Evolutionary conservation across 768 basidiomycete genomes (phyloP).

Genomic region (Calocera viscosa): DNA sequence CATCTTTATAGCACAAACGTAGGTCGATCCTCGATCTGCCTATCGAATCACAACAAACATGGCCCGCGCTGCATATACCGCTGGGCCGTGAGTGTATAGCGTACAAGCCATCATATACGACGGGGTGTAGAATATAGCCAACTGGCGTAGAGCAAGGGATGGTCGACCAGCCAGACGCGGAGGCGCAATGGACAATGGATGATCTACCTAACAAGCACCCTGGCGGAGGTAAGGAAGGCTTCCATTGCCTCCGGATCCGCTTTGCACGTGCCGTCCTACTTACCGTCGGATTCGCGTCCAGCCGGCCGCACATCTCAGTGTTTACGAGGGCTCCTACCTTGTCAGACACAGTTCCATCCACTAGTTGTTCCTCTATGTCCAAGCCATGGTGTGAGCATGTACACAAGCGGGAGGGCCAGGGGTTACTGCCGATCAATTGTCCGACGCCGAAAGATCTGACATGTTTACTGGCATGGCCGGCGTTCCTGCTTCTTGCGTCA

Average conservation of each 20-base stretch:
- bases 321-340: neutral
- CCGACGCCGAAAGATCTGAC: too few relatives aligned
- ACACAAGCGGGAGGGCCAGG: too few relatives aligned
- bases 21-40: neutral
- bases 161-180: slow-evolving; percentile 4
- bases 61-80: neutral
- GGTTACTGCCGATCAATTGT: too few relatives aligned
- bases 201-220: neutral
- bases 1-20: neutral
- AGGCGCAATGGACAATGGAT: slow-evolving; percentile 7
- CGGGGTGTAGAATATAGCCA: neutral
- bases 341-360: neutral
- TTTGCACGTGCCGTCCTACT: neutral
- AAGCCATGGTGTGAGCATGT: too few relatives aligned
- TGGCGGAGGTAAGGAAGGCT: neutral
- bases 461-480: too few relatives aligned
- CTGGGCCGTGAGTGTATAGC: neutral
- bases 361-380: neutral
- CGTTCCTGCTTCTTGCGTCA: too few relatives aligned
- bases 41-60: slow-evolving; percentile 6
- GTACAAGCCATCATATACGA: neutral
- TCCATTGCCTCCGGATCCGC: neutral
- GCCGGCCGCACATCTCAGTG: neutral
- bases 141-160: neutral
- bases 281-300: neutral